Base-by-base conservation (phyloP, 2,329 filamentous ascomycete species). In the Paraphaeosphaeria sporulosa region DNA sequence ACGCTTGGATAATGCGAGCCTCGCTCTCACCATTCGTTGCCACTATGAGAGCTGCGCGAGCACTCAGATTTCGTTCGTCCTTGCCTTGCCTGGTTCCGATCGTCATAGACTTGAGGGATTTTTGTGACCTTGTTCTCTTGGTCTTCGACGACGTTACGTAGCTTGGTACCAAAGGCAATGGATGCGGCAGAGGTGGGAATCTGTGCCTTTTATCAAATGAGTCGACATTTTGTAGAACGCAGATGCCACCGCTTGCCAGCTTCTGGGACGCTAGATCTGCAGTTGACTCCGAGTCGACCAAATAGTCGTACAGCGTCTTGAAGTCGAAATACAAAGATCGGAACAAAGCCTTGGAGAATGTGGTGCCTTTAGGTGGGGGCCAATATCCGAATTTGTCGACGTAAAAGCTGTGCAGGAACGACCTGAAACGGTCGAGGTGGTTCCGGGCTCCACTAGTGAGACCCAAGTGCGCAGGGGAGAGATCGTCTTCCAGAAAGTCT, bases 371-470 rank as follows among this genome's bases (percentile, higher is more conserved):
- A 2, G 79, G 79, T 0, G 91, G 90, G 0, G 92, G 91, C 76
- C 90, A 94, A 65, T 89, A 89, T 5, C 90, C 90, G 34, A 92
- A 83, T 56, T 88, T 88, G 0, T 84, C 82, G 1, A 86, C 81
- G 70, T 93, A 94, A 68, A 88, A 90, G 0, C 82, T 81, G 27
- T 89, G 82, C 1, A 95, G 75, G 64, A 92, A 91, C 9, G 85
- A 84, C 49, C 91, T 84, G 73, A 94, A 94, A 1, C 86, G 85
- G 62, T 93, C 88, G 0, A 94, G 83, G 67, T 95, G 91, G 3
- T 85, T 82, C 63, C 88, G 82, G 4, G 87, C 85, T 0, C 83
- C 85, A 1, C 82, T 75, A 1, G 87, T 81, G 0, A 94, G 81
- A 1, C 89, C 89, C n/a, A 93, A 79, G 55, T 89, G 80, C 1